A percentile compares a stretch with the other conserved stretches of the same genome.
Evolutionary conservation across 2,329 filamentous ascomycete species (phyloP).

Genomic region (Scedosporium boydii): DNA sequence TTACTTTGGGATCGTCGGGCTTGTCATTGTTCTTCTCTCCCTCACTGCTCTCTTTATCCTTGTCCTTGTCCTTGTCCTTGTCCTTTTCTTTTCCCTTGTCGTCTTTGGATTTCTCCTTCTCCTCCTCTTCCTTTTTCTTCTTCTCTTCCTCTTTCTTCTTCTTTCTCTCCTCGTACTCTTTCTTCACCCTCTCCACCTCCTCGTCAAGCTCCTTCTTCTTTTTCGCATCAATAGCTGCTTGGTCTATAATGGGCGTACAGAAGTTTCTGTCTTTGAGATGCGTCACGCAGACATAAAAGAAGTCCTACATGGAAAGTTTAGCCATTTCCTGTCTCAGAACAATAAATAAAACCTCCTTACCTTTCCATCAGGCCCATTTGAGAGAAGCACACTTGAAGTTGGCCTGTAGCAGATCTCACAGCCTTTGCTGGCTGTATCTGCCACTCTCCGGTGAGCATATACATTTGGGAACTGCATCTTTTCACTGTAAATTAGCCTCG

Average conservation of each 20-base stretch:
- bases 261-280: slow-evolving; percentile 81
- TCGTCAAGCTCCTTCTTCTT: slow-evolving; percentile 56
- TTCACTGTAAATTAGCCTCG: slow-evolving; percentile 1
- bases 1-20: not conserved
- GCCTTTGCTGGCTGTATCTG: slow-evolving; percentile 70
- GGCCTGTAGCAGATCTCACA: slow-evolving; percentile 92
- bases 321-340: not conserved
- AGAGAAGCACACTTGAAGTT: slow-evolving; percentile 72
- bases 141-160: slow-evolving; percentile 61
- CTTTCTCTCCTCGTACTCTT: slow-evolving; percentile 67
- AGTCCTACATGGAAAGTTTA: slow-evolving; percentile 43
- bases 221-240: slow-evolving; percentile 53
- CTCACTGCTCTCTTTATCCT: slow-evolving; percentile 12
- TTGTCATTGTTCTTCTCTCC: not conserved
- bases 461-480: slow-evolving; percentile 59
- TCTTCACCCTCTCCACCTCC: slow-evolving; percentile 56
- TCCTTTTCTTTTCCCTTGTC: slow-evolving; percentile 28
- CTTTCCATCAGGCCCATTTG: slow-evolving; percentile 8
- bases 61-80: slow-evolving; percentile 20
- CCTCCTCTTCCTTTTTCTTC: slow-evolving; percentile 40
- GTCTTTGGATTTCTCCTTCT: slow-evolving; percentile 34
- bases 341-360: slow-evolving; percentile 1
- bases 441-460: slow-evolving; percentile 79
- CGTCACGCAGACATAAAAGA: slow-evolving; percentile 79
- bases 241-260: slow-evolving; percentile 64